Base-by-base conservation (phyloP, 2,329 filamentous ascomycete species). In the Neofusicoccum laricinum region DNA sequence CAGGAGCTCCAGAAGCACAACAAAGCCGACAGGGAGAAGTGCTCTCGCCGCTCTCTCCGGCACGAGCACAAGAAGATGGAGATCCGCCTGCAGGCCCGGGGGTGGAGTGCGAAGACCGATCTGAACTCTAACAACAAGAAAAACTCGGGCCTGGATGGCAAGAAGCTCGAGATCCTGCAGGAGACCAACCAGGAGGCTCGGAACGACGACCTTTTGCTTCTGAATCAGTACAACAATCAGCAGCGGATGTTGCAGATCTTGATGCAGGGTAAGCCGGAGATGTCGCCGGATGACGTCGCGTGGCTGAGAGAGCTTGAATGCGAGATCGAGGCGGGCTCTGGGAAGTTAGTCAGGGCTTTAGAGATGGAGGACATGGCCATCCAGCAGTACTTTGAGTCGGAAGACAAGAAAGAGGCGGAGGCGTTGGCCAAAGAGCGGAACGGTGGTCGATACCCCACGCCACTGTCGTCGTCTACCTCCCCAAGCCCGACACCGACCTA, bases 281-380 rank as follows among this genome's bases (percentile, higher is more conserved):
- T 21, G 17, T 36, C 25, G n/a, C 17, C 61, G n/a, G 50, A 45
- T 17, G 49, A 55, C 61, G 11, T 53, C 21, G 48, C 61, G 5
- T 63, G 32, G 32, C 14, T 53, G 21, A 38, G 48, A 17, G 48
- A 53, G 12, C 38, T 53, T 7, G 61, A 63, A 25, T 41, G 15
- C 7, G 48, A 53, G 3, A n/a, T 49, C 7, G 61, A 51, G 11
- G 25, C 30, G 25, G 12, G 19, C 30, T 45, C 61, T 38, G 45
- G 30, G 12, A 53, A 30, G 12, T 25, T 63, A 15, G 17, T 43
- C 25, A 25, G 45, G 3, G 40, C 40, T 4, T 30, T 63, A 38
- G 48, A 63, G n/a, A 12, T 12, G 4, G 61, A 63, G n/a, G 89
- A 63, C 17, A 11, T 11, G 6, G 38, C 15, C 8, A 45, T 63